Base-by-base conservation (phyloP, 2,329 filamentous ascomycete genomes). In the Cercospora janseana region DNA sequence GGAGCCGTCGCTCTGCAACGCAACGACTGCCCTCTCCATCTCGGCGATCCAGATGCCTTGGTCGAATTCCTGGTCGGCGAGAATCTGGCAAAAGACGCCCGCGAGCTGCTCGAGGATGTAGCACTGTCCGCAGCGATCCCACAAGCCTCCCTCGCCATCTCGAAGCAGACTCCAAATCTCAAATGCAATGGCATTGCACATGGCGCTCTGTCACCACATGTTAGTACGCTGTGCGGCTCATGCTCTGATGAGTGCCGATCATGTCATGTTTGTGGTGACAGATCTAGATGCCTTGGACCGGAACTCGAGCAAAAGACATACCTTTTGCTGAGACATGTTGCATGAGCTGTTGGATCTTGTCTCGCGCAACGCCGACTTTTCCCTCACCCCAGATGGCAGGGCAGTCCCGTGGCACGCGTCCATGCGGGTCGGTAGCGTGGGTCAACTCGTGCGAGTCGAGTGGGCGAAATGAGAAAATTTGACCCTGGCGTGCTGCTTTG, bases 101-200 rank as follows among this genome's bases (percentile, higher is more conserved):
- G 46, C 12, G 3, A 51, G 42, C 24, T 45, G 48, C 21, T 21
- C 16, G 13, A 51, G 48, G 26, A 42, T 15, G 34, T 45, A 51
- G 18, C 42, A 42, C 42, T 45, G 41, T 28, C 27, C 23, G 18
- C 41, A 45, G 24, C 41, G 41, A 12, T 34, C 41, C 12, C 18
- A 23, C 7, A 45, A 28, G 5, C 41, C 41, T 24, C 32, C 27
- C 26, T 31, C 27, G 27, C 27, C 41, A 13, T 9, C 13, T 13
- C 15, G 15, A 3, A 45, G 26, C 12, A 45, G 41, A 3, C 18
- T 8, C 7, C 27, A 8, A 12, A 45, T 26, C 10, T 21, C 27
- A 5, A 18, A 15, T 9, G 13, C 18, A 6, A 28, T 28, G 2
- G 41, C 8, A 15, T 13, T 28, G 15, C 16, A 29, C 16, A 44